Conservation (phyloP, 441 rosid genomes). For the Macaranga tanarius region DNA sequence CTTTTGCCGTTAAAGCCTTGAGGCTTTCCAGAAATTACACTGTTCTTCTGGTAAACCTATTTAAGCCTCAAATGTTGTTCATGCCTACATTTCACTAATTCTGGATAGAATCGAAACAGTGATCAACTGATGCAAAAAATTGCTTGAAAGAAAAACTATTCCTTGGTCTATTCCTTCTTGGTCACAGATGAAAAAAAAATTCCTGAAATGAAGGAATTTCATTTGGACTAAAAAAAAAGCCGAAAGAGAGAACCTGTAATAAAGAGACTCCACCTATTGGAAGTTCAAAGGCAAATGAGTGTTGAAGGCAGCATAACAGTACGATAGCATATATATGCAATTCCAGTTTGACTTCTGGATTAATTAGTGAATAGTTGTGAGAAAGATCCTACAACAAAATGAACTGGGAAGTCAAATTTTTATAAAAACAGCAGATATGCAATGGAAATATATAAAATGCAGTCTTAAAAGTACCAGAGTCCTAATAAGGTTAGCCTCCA, state of each 20-base stretch:
- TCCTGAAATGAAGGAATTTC: neutral
- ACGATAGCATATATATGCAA: constrained; percentile 66
- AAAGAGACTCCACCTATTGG: constrained; percentile 52
- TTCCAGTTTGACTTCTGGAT: constrained; percentile 72
- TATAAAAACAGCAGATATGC: neutral
- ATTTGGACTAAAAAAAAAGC: neutral
- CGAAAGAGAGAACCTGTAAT: constrained; percentile 50
- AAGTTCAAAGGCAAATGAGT: constrained; percentile 45
- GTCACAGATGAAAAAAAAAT: neutral
- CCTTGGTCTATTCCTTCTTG: neutral
- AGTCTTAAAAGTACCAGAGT: constrained; percentile 43
- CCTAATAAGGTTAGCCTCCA: constrained; percentile 33
- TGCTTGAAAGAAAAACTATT: neutral
- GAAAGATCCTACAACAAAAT: constrained; percentile 52
- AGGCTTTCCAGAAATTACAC: neutral
- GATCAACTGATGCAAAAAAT: neutral
- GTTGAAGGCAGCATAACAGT: constrained; percentile 59
- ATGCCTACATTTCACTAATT: neutral
- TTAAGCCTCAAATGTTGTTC: neutral
- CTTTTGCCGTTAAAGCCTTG: neutral
- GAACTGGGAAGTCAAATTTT: constrained; percentile 24
- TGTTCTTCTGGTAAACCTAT: neutral
- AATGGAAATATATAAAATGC: constrained; percentile 12
- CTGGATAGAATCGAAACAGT: neutral
- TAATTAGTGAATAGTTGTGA: constrained; percentile 55